Percentiles rank a stretch among this genome's conserved stretches.
phyloP scores from a whole-genome alignment of 208 protist genomes.

The Acanthamoeba lenticulata region DNA sequence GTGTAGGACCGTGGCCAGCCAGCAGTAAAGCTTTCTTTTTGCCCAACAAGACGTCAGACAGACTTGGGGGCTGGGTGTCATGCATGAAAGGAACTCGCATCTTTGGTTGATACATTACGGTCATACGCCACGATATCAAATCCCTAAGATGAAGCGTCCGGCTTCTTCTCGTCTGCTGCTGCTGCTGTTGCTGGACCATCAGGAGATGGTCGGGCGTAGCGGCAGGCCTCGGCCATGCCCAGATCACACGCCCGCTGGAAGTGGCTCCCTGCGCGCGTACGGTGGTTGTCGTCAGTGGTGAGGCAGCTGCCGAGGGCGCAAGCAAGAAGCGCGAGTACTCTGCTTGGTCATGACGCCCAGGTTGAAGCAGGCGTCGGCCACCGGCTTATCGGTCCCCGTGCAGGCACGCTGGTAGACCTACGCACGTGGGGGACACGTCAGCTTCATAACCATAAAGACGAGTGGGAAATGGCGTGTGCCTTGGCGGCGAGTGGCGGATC shows the following conservation, averaged over 20 bases:
- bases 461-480: neutral
- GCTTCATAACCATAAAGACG: neutral
- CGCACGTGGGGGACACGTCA: neutral
- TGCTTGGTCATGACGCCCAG: conserved; percentile 29
- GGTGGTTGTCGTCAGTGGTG: neutral
- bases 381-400: neutral
- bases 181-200: too few relatives aligned
- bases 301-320: neutral
- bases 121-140: too few relatives aligned
- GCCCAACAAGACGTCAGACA: too few relatives aligned
- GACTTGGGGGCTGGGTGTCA: too few relatives aligned
- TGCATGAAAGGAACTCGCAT: too few relatives aligned
- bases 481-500: neutral
- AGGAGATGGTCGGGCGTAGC: neutral
- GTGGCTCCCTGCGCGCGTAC: neutral
- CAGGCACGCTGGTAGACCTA: neutral
- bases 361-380: neutral
- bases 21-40: too few relatives aligned
- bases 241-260: neutral
- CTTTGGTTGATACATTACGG: too few relatives aligned
- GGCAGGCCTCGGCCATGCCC: neutral
- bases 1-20: too few relatives aligned
- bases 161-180: too few relatives aligned
- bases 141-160: too few relatives aligned
- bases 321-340: neutral